Conservation (phyloP, 2,329 filamentous ascomycete genomes). For the Sporothrix mexicana region DNA sequence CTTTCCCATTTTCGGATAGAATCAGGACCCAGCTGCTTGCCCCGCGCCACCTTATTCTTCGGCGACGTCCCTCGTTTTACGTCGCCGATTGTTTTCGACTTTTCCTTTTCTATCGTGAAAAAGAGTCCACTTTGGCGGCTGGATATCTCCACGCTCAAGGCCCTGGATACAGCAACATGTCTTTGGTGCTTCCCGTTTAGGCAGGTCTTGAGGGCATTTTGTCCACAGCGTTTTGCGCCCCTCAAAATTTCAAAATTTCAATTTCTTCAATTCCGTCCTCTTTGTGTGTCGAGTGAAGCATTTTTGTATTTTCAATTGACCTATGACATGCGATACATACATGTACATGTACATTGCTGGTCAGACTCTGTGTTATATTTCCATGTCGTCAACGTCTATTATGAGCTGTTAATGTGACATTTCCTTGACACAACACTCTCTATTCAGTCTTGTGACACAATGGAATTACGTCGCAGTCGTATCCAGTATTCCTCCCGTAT, state of each 20-base stretch:
- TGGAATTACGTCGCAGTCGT: too few relatives aligned
- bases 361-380: too few relatives aligned
- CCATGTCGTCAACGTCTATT: too few relatives aligned
- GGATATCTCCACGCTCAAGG: background rate
- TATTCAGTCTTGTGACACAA: too few relatives aligned
- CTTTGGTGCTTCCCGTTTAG: background rate
- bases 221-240: too few relatives aligned
- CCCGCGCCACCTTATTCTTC: background rate
- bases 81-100: background rate
- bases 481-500: too few relatives aligned
- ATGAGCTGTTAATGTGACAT: too few relatives aligned
- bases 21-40: slow-evolving; percentile 4
- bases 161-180: too few relatives aligned
- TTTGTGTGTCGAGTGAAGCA: background rate
- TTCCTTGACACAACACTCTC: too few relatives aligned
- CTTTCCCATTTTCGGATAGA: background rate
- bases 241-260: too few relatives aligned
- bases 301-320: background rate
- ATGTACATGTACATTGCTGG: too few relatives aligned
- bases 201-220: background rate
- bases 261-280: too few relatives aligned
- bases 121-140: slow-evolving; percentile 14
- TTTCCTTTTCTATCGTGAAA: background rate
- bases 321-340: background rate
- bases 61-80: background rate